Base-by-base conservation (phyloP, 2,329 filamentous ascomycete species). In the Diaporthe humulicola region DNA sequence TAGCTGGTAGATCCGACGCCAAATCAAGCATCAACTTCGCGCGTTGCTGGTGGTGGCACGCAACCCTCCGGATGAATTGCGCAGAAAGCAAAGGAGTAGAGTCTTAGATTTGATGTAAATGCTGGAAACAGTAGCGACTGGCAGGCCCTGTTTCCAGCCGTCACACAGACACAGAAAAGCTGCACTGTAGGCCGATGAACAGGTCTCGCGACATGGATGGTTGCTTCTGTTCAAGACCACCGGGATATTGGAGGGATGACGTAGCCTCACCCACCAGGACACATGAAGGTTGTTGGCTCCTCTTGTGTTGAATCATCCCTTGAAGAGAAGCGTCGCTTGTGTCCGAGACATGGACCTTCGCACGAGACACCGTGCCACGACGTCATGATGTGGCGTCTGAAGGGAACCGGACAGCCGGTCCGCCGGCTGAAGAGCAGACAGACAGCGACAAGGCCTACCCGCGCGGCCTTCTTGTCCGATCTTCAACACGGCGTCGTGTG, bases 291-390 rank as follows among this genome's bases (percentile, higher is more conserved):
- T n/a, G 28, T 30, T 4, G 25, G 9, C 17, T 42, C 19, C 10
- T 22, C 17, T 33, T 33, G 61, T 8, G 17, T 64, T 17, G 3
- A 17, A 28, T 12, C 19, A 19, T n/a, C 22, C 45, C 10, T 33
- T 48, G 38, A 25, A n/a, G 42, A 50, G 42, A 42, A 19, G 19
- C 61, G 42, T 67, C 61, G 61, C 45, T 36, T 52, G 61, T 67
- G 42, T 36, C 28, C 14, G 14, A 38, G 28, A 52, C 42, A 61
- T 25, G n/a, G 40, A 45, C 45, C 42, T n/a, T 36, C 30, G 45
- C 42, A 50, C n/a, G 30, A 67, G 61, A 52, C 45, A 38, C 1
- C 4, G 45, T 6, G 38, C 30, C 38, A 19, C 38, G 9, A 6
- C 25, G 7, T 67, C 45, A 12, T 36, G 45, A 30, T 17, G 42